Evolutionary conservation across 345 rosid species (phyloP).

Genomic region (Cardamine resedifolia): DNA sequence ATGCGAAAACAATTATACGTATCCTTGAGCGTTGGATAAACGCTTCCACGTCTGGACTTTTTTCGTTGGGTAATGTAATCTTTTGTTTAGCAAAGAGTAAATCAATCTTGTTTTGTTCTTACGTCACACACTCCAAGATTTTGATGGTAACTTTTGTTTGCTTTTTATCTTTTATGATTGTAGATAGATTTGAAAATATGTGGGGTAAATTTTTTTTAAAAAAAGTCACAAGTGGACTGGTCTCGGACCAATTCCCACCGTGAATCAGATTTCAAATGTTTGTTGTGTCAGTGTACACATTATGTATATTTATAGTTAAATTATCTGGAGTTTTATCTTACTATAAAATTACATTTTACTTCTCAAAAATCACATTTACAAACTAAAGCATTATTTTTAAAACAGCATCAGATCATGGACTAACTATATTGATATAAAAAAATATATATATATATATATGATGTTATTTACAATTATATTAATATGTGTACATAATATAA

Average conservation of each 20-base stretch:
- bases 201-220: constrained; percentile 22
- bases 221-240: constrained; percentile 55
- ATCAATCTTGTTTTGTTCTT: background rate
- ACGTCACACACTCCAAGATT: constrained; percentile 26
- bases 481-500: background rate
- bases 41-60: constrained; percentile 17
- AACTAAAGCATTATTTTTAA: background rate
- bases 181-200: constrained; percentile 27
- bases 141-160: background rate
- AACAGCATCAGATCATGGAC: background rate
- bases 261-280: constrained; percentile 41
- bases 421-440: background rate
- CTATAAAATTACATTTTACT: background rate
- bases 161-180: background rate
- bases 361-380: background rate
- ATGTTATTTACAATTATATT: background rate
- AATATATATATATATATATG: background rate
- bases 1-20: background rate
- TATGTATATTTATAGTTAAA: background rate
- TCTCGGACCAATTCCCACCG: constrained; percentile 77
- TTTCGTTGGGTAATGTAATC: background rate
- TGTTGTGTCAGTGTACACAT: constrained; percentile 32
- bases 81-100: background rate
- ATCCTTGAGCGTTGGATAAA: background rate
- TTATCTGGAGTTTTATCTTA: background rate